Evolutionary conservation across 345 rosid genomes (phyloP), one percentile per base, ranked within the genome.

Genomic region (Stellera chamaejasme): DNA sequence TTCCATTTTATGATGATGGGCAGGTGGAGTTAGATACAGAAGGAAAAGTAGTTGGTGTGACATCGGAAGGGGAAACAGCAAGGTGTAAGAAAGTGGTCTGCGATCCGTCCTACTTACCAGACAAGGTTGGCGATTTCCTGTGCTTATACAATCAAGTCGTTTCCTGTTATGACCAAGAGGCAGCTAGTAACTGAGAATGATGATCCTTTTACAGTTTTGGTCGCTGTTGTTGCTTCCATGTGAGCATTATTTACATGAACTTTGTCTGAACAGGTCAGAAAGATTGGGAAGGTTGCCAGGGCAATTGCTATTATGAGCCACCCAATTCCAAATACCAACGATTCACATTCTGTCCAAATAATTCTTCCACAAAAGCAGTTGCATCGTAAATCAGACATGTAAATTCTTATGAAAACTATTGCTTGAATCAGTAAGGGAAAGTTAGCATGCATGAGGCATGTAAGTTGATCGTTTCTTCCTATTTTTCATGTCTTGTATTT

Each of bases 1-100:
- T 32, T 32, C 3, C 6, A 3, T 64, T 26, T 60, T 52, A 11
- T 26, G 27, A 12, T 44, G 46, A 7, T 36, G 66, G 59, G 19
- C 78, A 94, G 97, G 97, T 87, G 19, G 96, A 87, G 75, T 94
- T 85, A 3, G 72, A 94, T 39, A 90, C 77, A 48, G 95, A 87
- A 75, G 95, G 99, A 27, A 78, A 82, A 74, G 99, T 78, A 61
- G 2, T 12, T 43, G 99, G 97, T 66, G 99, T 94, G 51, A 87
- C 97, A 27, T 93, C 99, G 10, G 99, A 89, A 73, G 97, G 99
- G 52, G 96, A 84, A 82, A 94, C 99, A 62, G 99, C 97, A n/a
- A 83, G 59, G 72, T 85, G 97, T 81, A 87, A 87, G 71, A 94
- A 90, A 75, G 87, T 90, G 73, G 99, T 94, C 54, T 90, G 99